Percentiles rank a stretch among this genome's conserved stretches.
Evolutionary conservation across 2,329 filamentous ascomycete genomes (phyloP).

Genomic region (Orbilia quercus): DNA sequence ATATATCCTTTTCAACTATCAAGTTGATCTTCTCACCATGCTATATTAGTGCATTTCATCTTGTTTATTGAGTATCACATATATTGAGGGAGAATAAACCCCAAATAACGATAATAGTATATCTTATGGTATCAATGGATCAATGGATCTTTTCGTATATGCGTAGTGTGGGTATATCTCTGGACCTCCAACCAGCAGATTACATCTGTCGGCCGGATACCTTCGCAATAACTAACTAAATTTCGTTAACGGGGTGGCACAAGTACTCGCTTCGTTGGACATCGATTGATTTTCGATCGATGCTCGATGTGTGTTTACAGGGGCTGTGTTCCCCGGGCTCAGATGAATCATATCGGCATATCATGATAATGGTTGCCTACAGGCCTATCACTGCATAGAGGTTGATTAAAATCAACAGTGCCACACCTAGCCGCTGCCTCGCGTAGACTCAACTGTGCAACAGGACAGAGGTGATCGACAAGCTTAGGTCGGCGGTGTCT

Average conservation of each 20-base stretch:
- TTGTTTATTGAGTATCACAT: too few relatives aligned
- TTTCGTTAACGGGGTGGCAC: too few relatives aligned
- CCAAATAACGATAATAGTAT: conserved; percentile 5
- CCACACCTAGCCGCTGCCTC: not conserved
- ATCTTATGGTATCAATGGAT: too few relatives aligned
- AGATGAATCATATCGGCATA: conserved; percentile 8
- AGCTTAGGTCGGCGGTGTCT: not conserved
- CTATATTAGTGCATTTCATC: not conserved
- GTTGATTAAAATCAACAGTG: conserved; percentile 10
- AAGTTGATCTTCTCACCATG: conserved; percentile 4
- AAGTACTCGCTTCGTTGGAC: too few relatives aligned
- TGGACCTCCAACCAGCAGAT: too few relatives aligned
- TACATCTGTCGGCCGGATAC: too few relatives aligned
- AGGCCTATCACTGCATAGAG: conserved; percentile 14
- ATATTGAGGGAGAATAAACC: too few relatives aligned
- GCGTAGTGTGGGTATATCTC: too few relatives aligned
- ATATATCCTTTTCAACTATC: not conserved
- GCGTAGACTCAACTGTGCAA: not conserved
- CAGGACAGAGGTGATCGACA: conserved; percentile 21
- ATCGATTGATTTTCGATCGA: conserved; percentile 31
- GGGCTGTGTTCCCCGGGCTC: conserved; percentile 19
- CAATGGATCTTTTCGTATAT: too few relatives aligned
- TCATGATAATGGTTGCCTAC: conserved; percentile 24
- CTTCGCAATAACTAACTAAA: too few relatives aligned
- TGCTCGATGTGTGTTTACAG: conserved; percentile 27